Evolutionary conservation across 2,329 filamentous ascomycete species (phyloP), one percentile per base, ranked within the genome.

Genomic region (Domatiomyces catenatus): DNA sequence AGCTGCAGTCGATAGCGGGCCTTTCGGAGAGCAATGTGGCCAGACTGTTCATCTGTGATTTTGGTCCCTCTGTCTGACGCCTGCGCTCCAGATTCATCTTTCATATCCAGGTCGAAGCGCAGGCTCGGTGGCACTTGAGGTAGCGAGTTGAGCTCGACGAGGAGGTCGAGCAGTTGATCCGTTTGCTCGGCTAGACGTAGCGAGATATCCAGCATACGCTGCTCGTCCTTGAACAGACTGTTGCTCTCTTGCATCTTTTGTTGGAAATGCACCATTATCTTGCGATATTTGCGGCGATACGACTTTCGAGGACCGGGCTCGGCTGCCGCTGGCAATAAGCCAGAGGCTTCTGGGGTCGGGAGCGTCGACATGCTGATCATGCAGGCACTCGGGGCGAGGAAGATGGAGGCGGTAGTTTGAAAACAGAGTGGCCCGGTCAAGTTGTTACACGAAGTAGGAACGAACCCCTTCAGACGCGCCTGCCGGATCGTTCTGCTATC

Each of bases 101-200:
- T 19, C 10, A 10, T 26, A 19, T 71, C 73, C 51, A 95, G 70
- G 61, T 90, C 82, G 69, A 87, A 83, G 59, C 85, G 84, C 61
- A 84, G 79, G 52, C 82, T 75, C 24, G 79, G 71, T 8, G 86
- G 80, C 44, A 96, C 80, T 64, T 92, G 85, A 18, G 83, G 73
- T 44, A 80, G 84, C 48, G 85, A 80, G 69, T 98, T 98, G 69
- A 95, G 77, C 62, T 95, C 89, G 54, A 94, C 75, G 32, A 96
- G 78, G 8, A 95, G 71, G 60, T 96, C 90, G 49, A 95, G 78
- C 32, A 96, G 71, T 66, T 89, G 88, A 66, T 96, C 90, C 60
- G 94, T 94, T 69, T 95, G 84, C 61, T 93, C 81, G 51, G 87
- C 84, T 54, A 98, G 76, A 48, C 88, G 78, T 66, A 86, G 88